These are phyloP conservation scores for Diaporthe nobilis DNA, from an alignment of 2,329 filamentous ascomycete genomes.

Conservation along the genomic window DNA sequence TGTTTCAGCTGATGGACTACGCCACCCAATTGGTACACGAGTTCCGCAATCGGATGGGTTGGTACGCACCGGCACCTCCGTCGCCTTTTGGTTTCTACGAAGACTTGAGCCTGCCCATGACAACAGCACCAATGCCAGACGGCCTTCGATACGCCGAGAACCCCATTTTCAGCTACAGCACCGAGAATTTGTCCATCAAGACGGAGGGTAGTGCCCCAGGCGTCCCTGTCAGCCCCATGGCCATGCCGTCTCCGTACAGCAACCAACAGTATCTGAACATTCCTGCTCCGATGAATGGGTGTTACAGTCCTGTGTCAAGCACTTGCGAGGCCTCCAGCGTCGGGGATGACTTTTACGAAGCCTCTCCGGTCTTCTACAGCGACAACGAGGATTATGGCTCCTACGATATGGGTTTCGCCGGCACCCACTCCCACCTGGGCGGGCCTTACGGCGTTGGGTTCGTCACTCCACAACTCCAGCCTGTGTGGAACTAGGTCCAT, in stretches of 20 bases:
- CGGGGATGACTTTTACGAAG: conserved; percentile 57
- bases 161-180: conserved; percentile 74
- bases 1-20: conserved; percentile 77
- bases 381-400: conserved; percentile 70
- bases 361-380: conserved; percentile 71
- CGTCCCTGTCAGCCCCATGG: conserved; percentile 67
- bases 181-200: conserved; percentile 72
- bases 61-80: conserved; percentile 70
- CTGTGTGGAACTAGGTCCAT: conserved; percentile 71
- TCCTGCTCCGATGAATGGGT: conserved; percentile 72
- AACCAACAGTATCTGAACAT: conserved; percentile 73
- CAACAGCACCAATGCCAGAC: conserved; percentile 46
- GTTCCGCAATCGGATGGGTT: conserved; percentile 79
- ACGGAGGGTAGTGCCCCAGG: conserved; percentile 62
- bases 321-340: conserved; percentile 58
- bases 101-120: conserved; percentile 55
- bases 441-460: conserved; percentile 69
- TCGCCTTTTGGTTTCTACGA: conserved; percentile 58
- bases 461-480: conserved; percentile 74
- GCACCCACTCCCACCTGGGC: conserved; percentile 62
- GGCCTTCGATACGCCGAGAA: conserved; percentile 67
- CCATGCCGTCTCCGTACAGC: conserved; percentile 68
- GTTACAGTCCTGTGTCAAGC: conserved; percentile 75
- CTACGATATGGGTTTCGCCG: conserved; percentile 55
- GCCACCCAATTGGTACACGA: conserved; percentile 78